Evolutionary conservation across 306 rosid species (phyloP).

Genomic region (Casuarina glauca): DNA sequence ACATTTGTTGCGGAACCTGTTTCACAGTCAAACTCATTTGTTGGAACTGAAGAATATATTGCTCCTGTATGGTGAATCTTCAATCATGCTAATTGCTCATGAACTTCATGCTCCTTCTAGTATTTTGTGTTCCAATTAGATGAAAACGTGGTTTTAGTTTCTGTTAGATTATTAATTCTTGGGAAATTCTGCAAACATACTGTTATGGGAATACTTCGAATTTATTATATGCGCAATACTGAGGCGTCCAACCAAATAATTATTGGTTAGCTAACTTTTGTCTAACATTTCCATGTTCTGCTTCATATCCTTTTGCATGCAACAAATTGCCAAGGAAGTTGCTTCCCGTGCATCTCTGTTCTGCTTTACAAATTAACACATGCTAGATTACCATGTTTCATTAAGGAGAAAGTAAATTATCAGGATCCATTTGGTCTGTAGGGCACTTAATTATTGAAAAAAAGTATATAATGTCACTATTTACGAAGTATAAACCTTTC

Average conservation of each 20-base stretch:
- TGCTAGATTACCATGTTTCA: not conserved
- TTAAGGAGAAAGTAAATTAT: not conserved
- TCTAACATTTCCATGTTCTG: not conserved
- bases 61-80: conserved; percentile 83
- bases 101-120: conserved; percentile 5
- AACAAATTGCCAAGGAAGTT: not conserved
- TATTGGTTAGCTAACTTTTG: not conserved
- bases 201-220: not conserved
- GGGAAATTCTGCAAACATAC: not conserved
- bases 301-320: not conserved
- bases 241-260: not conserved
- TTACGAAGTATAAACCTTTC: not conserved
- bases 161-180: conserved; percentile 5
- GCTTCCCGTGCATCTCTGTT: not conserved
- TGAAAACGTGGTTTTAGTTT: not conserved
- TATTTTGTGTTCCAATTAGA: not conserved
- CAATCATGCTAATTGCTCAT: conserved; percentile 21
- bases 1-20: conserved; percentile 75
- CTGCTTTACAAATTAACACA: not conserved
- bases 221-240: not conserved
- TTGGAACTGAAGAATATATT: conserved; percentile 97
- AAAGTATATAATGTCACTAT: not conserved
- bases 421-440: not conserved
- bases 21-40: conserved; percentile 76
- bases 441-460: not conserved